phyloP scores from a whole-genome alignment of 805 yeast species.

The Hanseniaspora meyeri region DNA sequence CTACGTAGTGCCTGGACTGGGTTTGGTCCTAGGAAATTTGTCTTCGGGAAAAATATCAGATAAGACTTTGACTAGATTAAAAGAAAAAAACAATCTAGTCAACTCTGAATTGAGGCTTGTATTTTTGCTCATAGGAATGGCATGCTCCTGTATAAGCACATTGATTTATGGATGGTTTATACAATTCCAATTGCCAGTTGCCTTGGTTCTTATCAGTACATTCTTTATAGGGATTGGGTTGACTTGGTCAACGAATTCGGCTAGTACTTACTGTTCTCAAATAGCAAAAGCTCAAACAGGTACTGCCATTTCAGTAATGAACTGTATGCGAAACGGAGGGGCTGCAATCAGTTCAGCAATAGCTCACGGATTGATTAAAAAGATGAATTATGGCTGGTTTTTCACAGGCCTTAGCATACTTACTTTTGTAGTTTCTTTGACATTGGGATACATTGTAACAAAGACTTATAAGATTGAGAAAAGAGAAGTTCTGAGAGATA shows the following conservation, averaged over 20 bases:
- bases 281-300: constrained; percentile 40
- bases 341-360: constrained; percentile 43
- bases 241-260: constrained; percentile 44
- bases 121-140: constrained; percentile 34
- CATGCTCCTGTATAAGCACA: constrained; percentile 34
- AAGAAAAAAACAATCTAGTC: constrained; percentile 20
- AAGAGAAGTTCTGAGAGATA: background rate
- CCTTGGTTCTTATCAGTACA: constrained; percentile 32
- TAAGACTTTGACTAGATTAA: constrained; percentile 22
- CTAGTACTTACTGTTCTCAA: constrained; percentile 44
- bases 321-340: constrained; percentile 40
- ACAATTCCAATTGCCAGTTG: constrained; percentile 30
- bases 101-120: constrained; percentile 35
- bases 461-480: background rate
- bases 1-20: constrained; percentile 42
- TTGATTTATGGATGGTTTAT: constrained; percentile 44
- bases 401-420: constrained; percentile 39
- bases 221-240: constrained; percentile 41
- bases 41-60: constrained; percentile 41
- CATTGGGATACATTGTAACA: constrained; percentile 19
- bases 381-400: constrained; percentile 43
- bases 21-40: constrained; percentile 38
- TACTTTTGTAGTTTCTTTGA: constrained; percentile 22
- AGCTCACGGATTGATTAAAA: constrained; percentile 27
- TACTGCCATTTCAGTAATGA: constrained; percentile 42